These are phyloP conservation scores for Colletotrichum camelliae DNA, from an alignment of 2,329 filamentous ascomycete species.

Conservation along the genomic window DNA sequence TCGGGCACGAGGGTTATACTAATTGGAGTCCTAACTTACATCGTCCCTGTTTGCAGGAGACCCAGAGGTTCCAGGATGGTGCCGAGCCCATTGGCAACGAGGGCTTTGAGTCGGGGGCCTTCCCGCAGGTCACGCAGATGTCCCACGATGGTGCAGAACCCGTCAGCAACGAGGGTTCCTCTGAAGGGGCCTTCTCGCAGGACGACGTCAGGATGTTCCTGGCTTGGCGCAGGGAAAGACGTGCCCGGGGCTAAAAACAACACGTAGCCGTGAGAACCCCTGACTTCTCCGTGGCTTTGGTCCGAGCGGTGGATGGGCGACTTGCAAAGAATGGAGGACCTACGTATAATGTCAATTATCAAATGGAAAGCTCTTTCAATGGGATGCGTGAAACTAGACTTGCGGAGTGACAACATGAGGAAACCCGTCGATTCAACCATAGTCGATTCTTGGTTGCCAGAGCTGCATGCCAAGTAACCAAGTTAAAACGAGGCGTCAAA, in stretches of 20 bases:
- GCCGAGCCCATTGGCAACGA: background rate
- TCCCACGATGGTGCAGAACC: background rate
- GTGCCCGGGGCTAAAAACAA: background rate
- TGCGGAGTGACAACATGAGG: background rate
- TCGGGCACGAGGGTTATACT: too few relatives aligned
- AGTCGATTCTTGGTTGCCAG: background rate
- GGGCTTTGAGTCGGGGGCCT: background rate
- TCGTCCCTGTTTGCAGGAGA: too few relatives aligned
- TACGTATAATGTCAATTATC: background rate
- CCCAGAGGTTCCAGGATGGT: background rate
- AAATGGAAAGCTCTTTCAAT: background rate
- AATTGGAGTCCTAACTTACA: too few relatives aligned
- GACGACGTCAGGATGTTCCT: background rate
- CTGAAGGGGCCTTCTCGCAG: background rate
- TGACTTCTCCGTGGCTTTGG: background rate
- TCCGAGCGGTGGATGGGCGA: background rate
- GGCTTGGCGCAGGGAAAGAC: background rate
- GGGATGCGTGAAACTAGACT: background rate
- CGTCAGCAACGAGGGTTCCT: background rate
- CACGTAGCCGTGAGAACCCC: background rate
- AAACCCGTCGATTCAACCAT: background rate
- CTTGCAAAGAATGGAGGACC: background rate
- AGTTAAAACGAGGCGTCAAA: background rate
- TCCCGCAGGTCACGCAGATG: background rate
- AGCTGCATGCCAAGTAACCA: background rate